Evolutionary conservation across 179 eudicot genomes (phyloP), one percentile per base, ranked within the genome.

Genomic region (Nepenthes alata): DNA sequence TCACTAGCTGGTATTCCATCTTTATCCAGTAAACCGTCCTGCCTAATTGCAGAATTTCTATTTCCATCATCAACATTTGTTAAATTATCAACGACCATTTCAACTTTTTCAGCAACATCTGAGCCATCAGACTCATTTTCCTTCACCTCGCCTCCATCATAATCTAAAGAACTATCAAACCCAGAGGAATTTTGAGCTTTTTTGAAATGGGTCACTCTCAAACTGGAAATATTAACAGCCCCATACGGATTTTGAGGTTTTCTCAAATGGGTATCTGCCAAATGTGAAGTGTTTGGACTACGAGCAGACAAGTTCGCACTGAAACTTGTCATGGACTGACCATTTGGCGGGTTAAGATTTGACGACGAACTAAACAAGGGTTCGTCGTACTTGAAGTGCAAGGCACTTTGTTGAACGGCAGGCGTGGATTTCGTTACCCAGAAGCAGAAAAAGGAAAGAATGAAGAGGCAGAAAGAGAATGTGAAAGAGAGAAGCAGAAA

Each of bases 401-500:
- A 64, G 25, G 68, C 80, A 57, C 89, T 62, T 55, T 80, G 60
- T 65, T 59, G 72, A 11, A 71, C 35, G 1, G 76, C 60, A 50
- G 82, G 78, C 55, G 75, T 51, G 53, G 76, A 38, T 48, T 56
- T 77, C 67, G 71, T 49, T 36, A 75, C 79, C 83, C 84, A 87
- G 62, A 80, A 67, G 63, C 78, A 91, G 69, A 78, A 74, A 59
- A 80, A 72, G 14, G 77, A 64, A 14, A 89, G 64, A 59, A 86
- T 72, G 35, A 80, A 47, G 2, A 84, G 36, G 52, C 80, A 81
- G 61, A 78, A 78, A 25, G 79, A 75, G n/a, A 89, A 65, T 37
- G 89, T 81, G 64, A 86, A 58, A 55, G 82, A 80, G 39, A 86
- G 64, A 5, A 78, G 64, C 68, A 81, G 47, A 70, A 78, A 74